Evolutionary conservation across 2,329 filamentous ascomycete genomes (phyloP).

Genomic region (Nemania abortiva): DNA sequence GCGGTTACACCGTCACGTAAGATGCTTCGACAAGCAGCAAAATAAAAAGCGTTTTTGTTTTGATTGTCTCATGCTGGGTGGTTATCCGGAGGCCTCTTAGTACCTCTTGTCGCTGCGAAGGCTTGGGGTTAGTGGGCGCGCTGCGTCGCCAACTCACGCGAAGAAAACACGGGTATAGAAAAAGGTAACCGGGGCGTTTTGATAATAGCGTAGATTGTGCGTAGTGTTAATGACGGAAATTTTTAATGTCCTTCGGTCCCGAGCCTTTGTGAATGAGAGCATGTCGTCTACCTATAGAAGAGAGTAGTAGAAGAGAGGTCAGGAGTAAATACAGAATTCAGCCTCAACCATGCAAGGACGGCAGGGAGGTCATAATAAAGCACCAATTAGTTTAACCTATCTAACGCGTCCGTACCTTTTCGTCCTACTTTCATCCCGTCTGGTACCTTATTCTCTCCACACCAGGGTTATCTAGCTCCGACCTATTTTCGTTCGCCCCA

Average conservation of each 20-base stretch:
- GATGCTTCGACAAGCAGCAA: too few relatives aligned
- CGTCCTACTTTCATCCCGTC: not conserved
- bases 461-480: not conserved
- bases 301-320: not conserved
- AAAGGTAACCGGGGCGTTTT: not conserved
- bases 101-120: too few relatives aligned
- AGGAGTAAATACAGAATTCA: not conserved
- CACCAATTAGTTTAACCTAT: not conserved
- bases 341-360: not conserved
- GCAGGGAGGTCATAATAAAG: constrained; percentile 2
- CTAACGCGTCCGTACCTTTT: not conserved
- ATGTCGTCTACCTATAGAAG: not conserved
- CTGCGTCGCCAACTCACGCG: not conserved
- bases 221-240: not conserved
- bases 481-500: not conserved
- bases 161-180: not conserved
- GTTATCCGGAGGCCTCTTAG: too few relatives aligned
- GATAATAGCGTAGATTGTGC: not conserved
- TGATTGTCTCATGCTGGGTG: too few relatives aligned
- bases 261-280: not conserved
- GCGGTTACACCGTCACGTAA: constrained; percentile 87
- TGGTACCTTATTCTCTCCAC: not conserved
- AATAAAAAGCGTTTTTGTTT: too few relatives aligned
- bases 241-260: not conserved
- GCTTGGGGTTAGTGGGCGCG: not conserved